Percentiles rank a stretch among this genome's conserved stretches.
These are phyloP conservation scores for Salix purpurea DNA, from an alignment of 345 rosid species.

Conservation along the genomic window DNA sequence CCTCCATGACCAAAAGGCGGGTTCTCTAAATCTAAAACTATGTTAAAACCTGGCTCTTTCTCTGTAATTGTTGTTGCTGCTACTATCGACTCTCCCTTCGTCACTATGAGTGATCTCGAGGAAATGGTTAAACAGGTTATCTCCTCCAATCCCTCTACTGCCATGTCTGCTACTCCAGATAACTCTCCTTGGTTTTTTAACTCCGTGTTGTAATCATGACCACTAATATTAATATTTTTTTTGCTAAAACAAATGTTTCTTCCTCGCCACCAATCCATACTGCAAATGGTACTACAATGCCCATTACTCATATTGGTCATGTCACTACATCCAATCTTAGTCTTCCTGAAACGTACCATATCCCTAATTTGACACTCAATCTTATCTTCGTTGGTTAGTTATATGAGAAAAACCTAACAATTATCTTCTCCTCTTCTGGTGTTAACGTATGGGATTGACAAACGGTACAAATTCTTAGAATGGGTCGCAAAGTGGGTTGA, in stretches of 20 bases:
- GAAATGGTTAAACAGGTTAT: not conserved
- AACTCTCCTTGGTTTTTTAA: not conserved
- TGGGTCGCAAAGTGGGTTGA: not conserved
- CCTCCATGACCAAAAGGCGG: not conserved
- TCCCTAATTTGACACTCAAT: constrained; percentile 5
- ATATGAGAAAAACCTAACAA: not conserved
- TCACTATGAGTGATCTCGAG: not conserved
- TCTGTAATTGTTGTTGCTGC: not conserved
- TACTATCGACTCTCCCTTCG: not conserved
- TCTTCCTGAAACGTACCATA: not conserved
- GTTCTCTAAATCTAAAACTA: not conserved
- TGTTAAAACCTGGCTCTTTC: not conserved
- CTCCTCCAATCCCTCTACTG: not conserved
- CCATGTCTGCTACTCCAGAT: not conserved
- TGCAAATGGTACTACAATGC: not conserved
- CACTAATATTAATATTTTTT: not conserved
- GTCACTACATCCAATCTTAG: not conserved
- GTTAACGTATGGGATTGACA: not conserved
- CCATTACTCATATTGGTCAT: not conserved
- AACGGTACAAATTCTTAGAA: not conserved
- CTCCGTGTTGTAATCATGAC: not conserved
- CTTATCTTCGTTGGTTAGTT: constrained; percentile 4
- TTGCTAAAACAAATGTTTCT: not conserved
- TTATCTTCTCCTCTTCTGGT: not conserved
- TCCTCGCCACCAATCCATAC: not conserved